A percentile compares a stretch with the other conserved stretches of the same genome.
phyloP scores from a whole-genome alignment of 805 yeast genomes.

The Yarrowia sp. region DNA sequence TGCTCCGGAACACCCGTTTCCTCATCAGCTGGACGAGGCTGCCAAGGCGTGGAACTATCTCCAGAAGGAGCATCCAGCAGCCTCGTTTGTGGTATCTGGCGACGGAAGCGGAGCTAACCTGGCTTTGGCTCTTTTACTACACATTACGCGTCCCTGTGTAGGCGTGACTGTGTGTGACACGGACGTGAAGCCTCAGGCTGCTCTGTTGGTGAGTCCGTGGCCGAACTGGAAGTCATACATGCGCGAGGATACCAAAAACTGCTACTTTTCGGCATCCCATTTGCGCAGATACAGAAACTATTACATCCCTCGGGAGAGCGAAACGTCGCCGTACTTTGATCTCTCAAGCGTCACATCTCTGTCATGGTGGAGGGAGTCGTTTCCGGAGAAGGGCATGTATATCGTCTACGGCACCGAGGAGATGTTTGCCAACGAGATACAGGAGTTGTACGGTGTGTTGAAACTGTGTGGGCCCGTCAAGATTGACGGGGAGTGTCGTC shows the following conservation, averaged over 20 bases:
- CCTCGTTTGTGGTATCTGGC: slow-evolving; percentile 43
- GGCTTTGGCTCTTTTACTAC: slow-evolving; percentile 42
- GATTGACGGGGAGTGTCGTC: slow-evolving; percentile 39
- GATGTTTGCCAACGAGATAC: slow-evolving; percentile 42
- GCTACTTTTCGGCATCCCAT: neutral
- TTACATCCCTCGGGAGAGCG: neutral
- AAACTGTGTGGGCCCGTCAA: slow-evolving; percentile 39
- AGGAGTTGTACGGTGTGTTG: slow-evolving; percentile 37
- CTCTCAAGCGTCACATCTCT: neutral
- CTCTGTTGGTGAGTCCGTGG: slow-evolving; percentile 41
- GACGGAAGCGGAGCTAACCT: slow-evolving; percentile 53
- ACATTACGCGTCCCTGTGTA: slow-evolving; percentile 40
- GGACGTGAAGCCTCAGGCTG: slow-evolving; percentile 37
- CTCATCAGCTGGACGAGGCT: slow-evolving; percentile 37
- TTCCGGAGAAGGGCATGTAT: slow-evolving; percentile 46
- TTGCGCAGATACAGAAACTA: neutral
- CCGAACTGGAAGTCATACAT: slow-evolving; percentile 27
- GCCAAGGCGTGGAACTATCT: slow-evolving; percentile 41
- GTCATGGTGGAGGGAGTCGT: slow-evolving; percentile 44
- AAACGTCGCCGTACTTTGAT: slow-evolving; percentile 28
- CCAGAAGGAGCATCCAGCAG: slow-evolving; percentile 31
- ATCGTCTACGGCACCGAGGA: slow-evolving; percentile 49
- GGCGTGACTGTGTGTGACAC: slow-evolving; percentile 18
- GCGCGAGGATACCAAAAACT: neutral
- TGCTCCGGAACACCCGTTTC: slow-evolving; percentile 30